These are phyloP conservation scores for Chrysanthemum makinoi DNA, from an alignment of 129 eudicot genomes.

Conservation along the genomic window DNA sequence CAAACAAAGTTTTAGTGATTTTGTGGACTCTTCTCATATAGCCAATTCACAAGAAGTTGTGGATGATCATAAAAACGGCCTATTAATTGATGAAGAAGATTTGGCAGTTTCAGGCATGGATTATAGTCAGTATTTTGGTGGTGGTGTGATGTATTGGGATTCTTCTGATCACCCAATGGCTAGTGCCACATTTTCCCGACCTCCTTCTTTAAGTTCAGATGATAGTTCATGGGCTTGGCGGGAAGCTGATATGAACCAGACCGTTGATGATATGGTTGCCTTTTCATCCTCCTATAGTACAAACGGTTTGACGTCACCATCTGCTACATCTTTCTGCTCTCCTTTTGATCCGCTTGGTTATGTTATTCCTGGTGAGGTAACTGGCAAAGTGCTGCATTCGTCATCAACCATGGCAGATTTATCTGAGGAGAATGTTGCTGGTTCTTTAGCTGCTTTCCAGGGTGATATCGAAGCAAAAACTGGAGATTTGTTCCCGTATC, in stretches of 20 bases:
- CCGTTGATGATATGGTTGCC: conserved; percentile 97
- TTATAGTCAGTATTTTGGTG: conserved; percentile 92
- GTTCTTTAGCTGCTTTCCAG: conserved; percentile 56
- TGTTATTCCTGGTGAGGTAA: conserved; percentile 66
- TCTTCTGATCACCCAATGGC: conserved; percentile 84
- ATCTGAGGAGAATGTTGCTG: conserved; percentile 56
- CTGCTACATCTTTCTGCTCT: conserved; percentile 80
- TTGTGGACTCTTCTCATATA: too few relatives aligned
- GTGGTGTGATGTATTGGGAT: conserved; percentile 97
- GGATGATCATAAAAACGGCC: conserved; percentile 9
- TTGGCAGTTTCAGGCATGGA: conserved; percentile 74
- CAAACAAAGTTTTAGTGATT: too few relatives aligned
- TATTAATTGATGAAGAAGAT: conserved; percentile 87
- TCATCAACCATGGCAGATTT: conserved; percentile 42
- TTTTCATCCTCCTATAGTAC: conserved; percentile 92
- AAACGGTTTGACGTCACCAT: conserved; percentile 85
- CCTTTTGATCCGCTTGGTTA: conserved; percentile 88
- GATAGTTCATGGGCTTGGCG: conserved; percentile 99
- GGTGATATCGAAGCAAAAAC: conserved; percentile 72
- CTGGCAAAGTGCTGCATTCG: conserved; percentile 33
- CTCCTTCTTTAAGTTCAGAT: conserved; percentile 96
- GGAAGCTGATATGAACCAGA: conserved; percentile 86
- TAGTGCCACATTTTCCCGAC: conserved; percentile 60
- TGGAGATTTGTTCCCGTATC: conserved; percentile 75
- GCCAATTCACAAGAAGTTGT: too few relatives aligned